Percentiles rank a stretch among this genome's conserved stretches.
Evolutionary conservation across 2,329 filamentous ascomycete species (phyloP).

Genomic region (Verticillium isaacii): DNA sequence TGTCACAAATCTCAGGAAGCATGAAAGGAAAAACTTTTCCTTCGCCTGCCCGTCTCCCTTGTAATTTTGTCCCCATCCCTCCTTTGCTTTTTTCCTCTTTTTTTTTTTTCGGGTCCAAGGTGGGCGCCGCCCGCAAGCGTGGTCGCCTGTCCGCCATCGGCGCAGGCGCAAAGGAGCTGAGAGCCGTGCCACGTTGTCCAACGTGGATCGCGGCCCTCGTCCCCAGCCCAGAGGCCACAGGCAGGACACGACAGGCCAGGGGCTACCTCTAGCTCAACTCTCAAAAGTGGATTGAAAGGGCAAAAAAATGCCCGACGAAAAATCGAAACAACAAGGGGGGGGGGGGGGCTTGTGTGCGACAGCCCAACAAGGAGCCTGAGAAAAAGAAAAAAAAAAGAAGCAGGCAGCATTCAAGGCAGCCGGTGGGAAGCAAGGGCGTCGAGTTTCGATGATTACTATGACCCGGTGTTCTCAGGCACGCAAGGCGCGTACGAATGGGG

Average conservation of each 20-base stretch:
- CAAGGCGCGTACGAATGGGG: not conserved
- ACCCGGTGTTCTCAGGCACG: not conserved
- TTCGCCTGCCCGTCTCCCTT: not conserved
- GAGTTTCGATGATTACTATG: not conserved
- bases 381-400: not conserved
- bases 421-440: not conserved
- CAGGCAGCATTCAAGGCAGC: not conserved
- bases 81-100: not conserved
- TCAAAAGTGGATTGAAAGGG: not conserved
- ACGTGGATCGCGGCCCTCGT: not conserved
- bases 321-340: not conserved
- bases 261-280: not conserved
- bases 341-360: not conserved
- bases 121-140: not conserved
- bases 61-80: not conserved
- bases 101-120: not conserved
- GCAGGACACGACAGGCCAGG: not conserved
- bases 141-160: not conserved
- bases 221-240: not conserved
- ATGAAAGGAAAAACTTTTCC: not conserved
- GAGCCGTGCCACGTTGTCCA: not conserved
- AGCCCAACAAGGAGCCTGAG: not conserved
- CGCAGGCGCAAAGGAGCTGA: not conserved
- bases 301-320: not conserved
- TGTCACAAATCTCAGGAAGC: not conserved